Base-by-base conservation (phyloP, 495 filamentous ascomycete genomes). In the Recurvomyces mirabilis region DNA sequence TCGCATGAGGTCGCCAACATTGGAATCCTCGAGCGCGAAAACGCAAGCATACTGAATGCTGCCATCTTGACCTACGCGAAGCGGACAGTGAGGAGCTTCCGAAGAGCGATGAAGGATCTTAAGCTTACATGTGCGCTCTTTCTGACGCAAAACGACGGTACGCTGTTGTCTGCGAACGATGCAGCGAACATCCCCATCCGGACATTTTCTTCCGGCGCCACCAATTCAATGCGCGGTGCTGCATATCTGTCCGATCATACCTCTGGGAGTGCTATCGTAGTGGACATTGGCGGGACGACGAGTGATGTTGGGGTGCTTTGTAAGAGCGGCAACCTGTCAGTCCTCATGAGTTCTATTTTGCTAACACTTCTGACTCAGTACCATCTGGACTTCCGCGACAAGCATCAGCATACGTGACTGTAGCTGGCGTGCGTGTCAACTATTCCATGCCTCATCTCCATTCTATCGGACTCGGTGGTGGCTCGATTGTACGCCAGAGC, bases 251-350 rank as follows among this genome's bases (percentile, higher is more conserved):
- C 46, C 38, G 40, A 41, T 3, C 34, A 38, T 17, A 29, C 24
- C 4, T 34, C 41, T 4, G 41, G 41, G 6, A 12, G 22, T 23
- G 47, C 33, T 10, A 58, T 71, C 34, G 66, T 71, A 1, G 61
- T 70, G 13, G 68, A 71, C 42, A 65, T 74, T 43, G 73, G 73
- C 25, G 73, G 73, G 5, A 75, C 73, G 0, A 77, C 73, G 6
- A 71, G 65, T 5, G 73, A 77, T 51, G 63, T 74, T 5, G 67
- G 70, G 28, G 66, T 66, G n/a, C n/a, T n/a, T n/a, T n/a, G n/a
- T n/a, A n/a, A n/a, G n/a, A n/a, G n/a, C n/a, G n/a, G n/a, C n/a
- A n/a, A n/a, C n/a, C n/a, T n/a, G n/a, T n/a, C n/a, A n/a, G n/a
- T n/a, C n/a, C n/a, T n/a, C n/a, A n/a, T n/a, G n/a, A n/a, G n/a